A percentile compares a stretch with the other conserved stretches of the same genome.
phyloP scores from a whole-genome alignment of 1,284 basidiomycete species.

The Microbotryomycetes sp. region DNA sequence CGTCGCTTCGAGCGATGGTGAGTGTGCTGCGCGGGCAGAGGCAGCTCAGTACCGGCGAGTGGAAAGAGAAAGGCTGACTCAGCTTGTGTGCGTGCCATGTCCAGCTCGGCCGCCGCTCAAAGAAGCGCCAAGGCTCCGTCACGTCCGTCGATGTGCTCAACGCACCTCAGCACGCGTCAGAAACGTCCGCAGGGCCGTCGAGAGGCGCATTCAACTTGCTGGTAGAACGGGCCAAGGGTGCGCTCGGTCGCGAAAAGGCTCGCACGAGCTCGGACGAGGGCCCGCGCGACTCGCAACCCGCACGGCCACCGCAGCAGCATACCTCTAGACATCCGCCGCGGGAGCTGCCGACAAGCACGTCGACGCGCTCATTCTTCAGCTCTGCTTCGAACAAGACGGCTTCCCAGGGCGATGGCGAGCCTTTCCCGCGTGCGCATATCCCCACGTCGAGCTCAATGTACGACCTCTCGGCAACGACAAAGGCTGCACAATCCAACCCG shows the following conservation, averaged over 20 bases:
- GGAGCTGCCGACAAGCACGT: neutral
- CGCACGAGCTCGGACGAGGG: neutral
- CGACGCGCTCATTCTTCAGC: neutral
- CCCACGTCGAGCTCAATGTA: neutral
- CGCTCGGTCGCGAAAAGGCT: neutral
- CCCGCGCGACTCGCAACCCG: neutral
- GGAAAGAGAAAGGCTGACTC: too few species aligned
- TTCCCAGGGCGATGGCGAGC: neutral
- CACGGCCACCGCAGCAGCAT: neutral
- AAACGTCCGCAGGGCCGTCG: neutral
- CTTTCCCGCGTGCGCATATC: neutral
- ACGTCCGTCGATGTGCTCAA: conserved; percentile 5
- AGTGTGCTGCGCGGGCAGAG: too few species aligned
- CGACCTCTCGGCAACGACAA: neutral
- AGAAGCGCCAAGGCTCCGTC: conserved; percentile 8
- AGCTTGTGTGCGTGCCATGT: too few species aligned
- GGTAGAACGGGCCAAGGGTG: conserved; percentile 7
- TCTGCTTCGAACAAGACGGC: neutral
- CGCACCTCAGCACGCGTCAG: neutral
- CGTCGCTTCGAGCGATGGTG: too few species aligned
- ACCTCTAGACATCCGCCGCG: neutral
- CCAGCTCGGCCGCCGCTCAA: neutral
- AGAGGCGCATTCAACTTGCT: conserved; percentile 5
- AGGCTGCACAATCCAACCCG: neutral
- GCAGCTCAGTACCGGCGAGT: too few species aligned